Percentiles rank a stretch among this genome's conserved stretches.
phyloP scores from a whole-genome alignment of 371 early-diverging fungal species.

The Lichtheimia hyalospora region DNA sequence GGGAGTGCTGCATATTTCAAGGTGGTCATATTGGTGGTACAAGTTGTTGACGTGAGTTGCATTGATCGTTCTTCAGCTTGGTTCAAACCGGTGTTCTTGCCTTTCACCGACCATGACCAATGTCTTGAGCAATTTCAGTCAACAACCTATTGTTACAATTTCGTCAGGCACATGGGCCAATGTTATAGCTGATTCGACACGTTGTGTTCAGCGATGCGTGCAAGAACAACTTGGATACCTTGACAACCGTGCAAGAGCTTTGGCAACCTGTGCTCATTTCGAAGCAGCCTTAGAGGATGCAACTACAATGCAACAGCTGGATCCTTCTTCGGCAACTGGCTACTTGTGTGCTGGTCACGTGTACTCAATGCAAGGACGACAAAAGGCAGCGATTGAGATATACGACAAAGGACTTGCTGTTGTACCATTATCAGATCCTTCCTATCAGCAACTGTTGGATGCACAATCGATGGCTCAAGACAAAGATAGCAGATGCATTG shows the following conservation, averaged over 20 bases:
- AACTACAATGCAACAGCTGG: not conserved
- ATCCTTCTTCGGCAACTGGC: not conserved
- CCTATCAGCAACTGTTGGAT: not conserved
- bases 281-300: not conserved
- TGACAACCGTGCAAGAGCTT: not conserved
- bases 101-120: too few relatives aligned
- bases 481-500: not conserved
- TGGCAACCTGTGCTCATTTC: not conserved
- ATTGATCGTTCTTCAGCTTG: too few relatives aligned
- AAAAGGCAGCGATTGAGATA: not conserved
- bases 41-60: too few relatives aligned
- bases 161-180: too few relatives aligned
- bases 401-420: not conserved
- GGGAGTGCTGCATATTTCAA: too few relatives aligned
- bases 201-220: too few relatives aligned
- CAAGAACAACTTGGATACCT: not conserved
- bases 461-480: too few relatives aligned
- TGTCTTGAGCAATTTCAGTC: too few relatives aligned
- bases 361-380: not conserved
- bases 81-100: too few relatives aligned
- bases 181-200: too few relatives aligned
- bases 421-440: not conserved
- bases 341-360: not conserved
- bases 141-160: too few relatives aligned
- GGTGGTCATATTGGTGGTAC: too few relatives aligned